A percentile compares a stretch with the other conserved stretches of the same genome.
Conservation (phyloP, 106 monocot genomes). For the Dioscorea alata region DNA sequence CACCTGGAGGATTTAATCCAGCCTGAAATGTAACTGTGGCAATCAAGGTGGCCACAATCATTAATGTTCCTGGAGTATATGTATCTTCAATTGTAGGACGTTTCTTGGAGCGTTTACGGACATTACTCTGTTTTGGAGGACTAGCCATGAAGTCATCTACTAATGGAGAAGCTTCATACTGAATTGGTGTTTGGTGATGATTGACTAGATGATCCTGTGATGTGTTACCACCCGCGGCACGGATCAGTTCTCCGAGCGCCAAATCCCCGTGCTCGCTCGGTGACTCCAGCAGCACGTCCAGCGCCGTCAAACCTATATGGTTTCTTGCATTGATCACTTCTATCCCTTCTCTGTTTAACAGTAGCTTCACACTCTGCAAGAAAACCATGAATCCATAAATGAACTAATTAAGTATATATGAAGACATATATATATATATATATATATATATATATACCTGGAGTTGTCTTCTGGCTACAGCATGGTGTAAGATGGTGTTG, state of each 20-base stretch:
- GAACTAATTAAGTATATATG: too few species aligned
- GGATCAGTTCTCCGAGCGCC: slow-evolving; percentile 19
- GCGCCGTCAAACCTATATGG: slow-evolving; percentile 7
- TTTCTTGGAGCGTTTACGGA: too few species aligned
- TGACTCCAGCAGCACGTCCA: slow-evolving; percentile 21
- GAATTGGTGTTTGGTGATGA: too few species aligned
- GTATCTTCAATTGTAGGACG: too few species aligned
- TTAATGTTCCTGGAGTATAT: neutral
- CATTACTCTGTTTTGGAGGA: too few species aligned
- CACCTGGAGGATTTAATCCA: slow-evolving; percentile 25
- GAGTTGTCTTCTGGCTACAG: slow-evolving; percentile 15
- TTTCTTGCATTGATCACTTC: slow-evolving; percentile 22
- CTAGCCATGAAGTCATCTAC: too few species aligned
- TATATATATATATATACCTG: neutral
- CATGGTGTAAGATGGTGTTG: slow-evolving; percentile 18
- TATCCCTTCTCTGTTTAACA: neutral
- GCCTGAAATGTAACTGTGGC: slow-evolving; percentile 30
- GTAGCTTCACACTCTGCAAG: too few species aligned
- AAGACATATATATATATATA: too few species aligned
- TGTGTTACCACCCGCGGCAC: slow-evolving; percentile 18
- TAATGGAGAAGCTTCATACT: too few species aligned
- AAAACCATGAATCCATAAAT: too few species aligned
- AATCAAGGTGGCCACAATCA: slow-evolving; percentile 21
- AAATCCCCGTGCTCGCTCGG: slow-evolving; percentile 13
- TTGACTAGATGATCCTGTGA: too few species aligned